Conservation (phyloP, 805 yeast genomes). For the Saccharomycopsis schoenii region DNA sequence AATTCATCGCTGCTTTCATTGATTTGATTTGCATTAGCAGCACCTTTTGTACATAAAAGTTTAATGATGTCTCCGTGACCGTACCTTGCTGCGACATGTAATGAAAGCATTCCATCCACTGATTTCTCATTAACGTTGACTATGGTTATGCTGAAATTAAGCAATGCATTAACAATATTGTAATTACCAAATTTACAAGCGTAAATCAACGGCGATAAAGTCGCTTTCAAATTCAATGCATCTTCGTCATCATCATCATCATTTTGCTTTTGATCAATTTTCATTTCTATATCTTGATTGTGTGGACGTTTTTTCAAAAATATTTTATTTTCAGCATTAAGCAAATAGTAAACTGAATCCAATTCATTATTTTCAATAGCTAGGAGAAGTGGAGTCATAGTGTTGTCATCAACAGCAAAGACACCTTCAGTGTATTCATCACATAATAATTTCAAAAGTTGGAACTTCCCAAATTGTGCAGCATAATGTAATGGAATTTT, state of each 20-base stretch:
- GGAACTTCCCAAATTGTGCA: conserved; percentile 45
- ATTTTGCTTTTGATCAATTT: conserved; percentile 22
- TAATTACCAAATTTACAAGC: conserved; percentile 83
- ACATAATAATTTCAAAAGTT: conserved; percentile 30
- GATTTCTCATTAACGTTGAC: conserved; percentile 33
- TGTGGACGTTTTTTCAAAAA: not conserved
- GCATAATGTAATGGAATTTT: conserved; percentile 85
- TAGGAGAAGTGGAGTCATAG: conserved; percentile 73
- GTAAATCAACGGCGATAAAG: conserved; percentile 66
- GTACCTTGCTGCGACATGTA: conserved; percentile 80
- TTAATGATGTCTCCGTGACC: conserved; percentile 68
- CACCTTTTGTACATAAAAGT: conserved; percentile 55
- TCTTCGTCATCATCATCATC: conserved; percentile 33
- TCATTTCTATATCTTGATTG: not conserved
- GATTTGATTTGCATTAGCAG: not conserved
- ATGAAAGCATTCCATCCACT: conserved; percentile 82
- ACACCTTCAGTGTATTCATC: conserved; percentile 25
- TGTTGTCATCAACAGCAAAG: conserved; percentile 51
- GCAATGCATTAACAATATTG: conserved; percentile 54
- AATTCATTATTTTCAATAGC: conserved; percentile 65
- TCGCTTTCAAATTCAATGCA: conserved; percentile 28
- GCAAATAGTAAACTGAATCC: conserved; percentile 40
- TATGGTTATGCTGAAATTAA: conserved; percentile 32
- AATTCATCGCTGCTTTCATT: not conserved
- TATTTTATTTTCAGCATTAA: conserved; percentile 25